Base-by-base conservation (phyloP, 805 yeast genomes). In the Pichia nanzhaoensis region DNA sequence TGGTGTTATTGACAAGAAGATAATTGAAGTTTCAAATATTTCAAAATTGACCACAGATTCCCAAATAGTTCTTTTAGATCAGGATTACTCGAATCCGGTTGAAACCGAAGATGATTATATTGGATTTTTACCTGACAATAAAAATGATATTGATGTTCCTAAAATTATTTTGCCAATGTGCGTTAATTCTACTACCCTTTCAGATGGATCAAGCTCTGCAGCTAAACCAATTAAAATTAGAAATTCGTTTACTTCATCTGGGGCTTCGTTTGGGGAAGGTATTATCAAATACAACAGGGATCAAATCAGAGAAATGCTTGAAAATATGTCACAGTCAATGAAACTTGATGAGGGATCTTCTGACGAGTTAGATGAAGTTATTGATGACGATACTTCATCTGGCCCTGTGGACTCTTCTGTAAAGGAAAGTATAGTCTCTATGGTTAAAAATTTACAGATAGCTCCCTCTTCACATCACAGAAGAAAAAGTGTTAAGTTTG, bases 201-300 rank as follows among this genome's bases (percentile, higher is more conserved):
- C 32, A 24, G 21, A 19, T 27, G 4, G 31, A 37, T 5, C 21
- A 16, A 5, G 33, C 7, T 21, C 34, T 39, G 3, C 28, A 24
- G 6, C 10, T 6, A 24, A 24, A 10, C 28, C 28, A 24, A 10
- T 24, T 24, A 41, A 34, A 22, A 40, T 24, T 13, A 45, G 53
- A 16, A 41, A 41, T 5, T 58, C 66, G 1, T 60, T 63, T 35
- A 63, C 67, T n/a, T 62, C 67, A 2, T 59, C 65, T 1, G 67
- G 67, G 22, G 57, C 58, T 16, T 62, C 66, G 13, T 63, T 63
- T 46, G 67, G 67, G 17, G 67, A 63, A 44, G 67, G 67, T 5
- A 63, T 63, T 20, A 60, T 63, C 35, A 62, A 61, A 47, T 63
- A 58, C 45, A 61, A 56, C 43, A 49, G 67, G 28, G 55, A 53